Evolutionary conservation across 495 filamentous ascomycete genomes (phyloP).

Genomic region (Xylaria castorea): DNA sequence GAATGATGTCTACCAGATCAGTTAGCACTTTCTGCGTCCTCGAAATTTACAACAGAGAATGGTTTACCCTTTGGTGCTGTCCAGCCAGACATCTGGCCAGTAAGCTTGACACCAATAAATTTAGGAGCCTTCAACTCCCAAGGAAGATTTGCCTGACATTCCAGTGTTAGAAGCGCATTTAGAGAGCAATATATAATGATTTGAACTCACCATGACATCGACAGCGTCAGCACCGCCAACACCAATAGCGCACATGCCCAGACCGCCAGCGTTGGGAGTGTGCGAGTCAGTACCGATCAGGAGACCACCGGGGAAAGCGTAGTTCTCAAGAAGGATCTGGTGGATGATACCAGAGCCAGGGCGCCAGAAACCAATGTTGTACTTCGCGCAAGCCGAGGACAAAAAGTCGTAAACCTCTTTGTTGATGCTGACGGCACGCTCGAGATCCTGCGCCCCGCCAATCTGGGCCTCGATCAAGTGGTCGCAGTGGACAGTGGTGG

Average conservation of each 20-base stretch:
- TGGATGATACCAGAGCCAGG: constrained; percentile 99
- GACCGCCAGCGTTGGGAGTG: constrained; percentile 97
- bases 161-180: too few species aligned
- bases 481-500: constrained; percentile 97
- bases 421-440: constrained; percentile 90
- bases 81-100: constrained; percentile 90
- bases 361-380: constrained; percentile 99
- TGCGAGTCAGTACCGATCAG: constrained; percentile 99
- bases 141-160: constrained; percentile 70
- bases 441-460: constrained; percentile 94
- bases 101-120: constrained; percentile 94
- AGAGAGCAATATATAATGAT: too few species aligned
- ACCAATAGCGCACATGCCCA: constrained; percentile 95
- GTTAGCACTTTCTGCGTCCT: constrained; percentile 27
- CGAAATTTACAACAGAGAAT: neutral
- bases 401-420: constrained; percentile 99
- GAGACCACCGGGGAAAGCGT: constrained; percentile 96
- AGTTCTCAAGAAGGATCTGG: constrained; percentile 98
- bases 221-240: constrained; percentile 99
- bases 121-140: constrained; percentile 99
- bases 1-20: constrained; percentile 77
- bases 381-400: constrained; percentile 92
- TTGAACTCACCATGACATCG: constrained; percentile 77
- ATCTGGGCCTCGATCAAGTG: constrained; percentile 98
- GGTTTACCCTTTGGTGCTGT: constrained; percentile 81